Percentiles rank a stretch among this genome's conserved stretches.
Evolutionary conservation across 176 grass and related monocot species (phyloP).

Genomic region (Lolium rigidum): DNA sequence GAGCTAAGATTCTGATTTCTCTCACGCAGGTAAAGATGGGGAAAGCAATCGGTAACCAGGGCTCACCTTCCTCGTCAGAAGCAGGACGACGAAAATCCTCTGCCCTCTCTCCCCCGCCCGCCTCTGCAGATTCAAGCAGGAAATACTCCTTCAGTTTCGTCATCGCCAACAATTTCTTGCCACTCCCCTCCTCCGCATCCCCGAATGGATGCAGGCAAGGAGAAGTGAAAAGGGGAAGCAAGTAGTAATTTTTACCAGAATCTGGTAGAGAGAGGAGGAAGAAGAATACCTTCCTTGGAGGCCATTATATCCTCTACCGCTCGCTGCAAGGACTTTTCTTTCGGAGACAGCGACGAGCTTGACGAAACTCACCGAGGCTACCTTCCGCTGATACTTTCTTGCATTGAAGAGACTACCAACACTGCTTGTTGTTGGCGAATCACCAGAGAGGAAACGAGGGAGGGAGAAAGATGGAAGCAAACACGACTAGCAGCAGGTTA

Average conservation of each 20-base stretch:
- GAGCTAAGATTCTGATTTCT: neutral
- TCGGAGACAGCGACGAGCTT: constrained; percentile 9
- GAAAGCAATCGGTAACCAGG: neutral
- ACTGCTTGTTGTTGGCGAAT: constrained; percentile 2
- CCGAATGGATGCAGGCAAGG: neutral
- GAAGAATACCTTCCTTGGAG: constrained; percentile 69
- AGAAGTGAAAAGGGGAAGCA: neutral
- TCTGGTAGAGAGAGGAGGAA: neutral
- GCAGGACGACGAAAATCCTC: neutral
- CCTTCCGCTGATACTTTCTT: constrained; percentile 46
- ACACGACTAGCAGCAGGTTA: neutral
- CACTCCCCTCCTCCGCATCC: constrained; percentile 10
- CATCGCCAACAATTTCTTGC: constrained; percentile 28
- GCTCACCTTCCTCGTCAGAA: constrained; percentile 62
- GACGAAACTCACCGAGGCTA: constrained; percentile 40
- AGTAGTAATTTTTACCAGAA: constrained; percentile 27
- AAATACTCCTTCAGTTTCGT: constrained; percentile 67
- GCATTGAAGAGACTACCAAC: constrained; percentile 52
- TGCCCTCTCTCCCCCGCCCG: neutral
- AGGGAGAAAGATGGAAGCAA: neutral
- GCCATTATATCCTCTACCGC: constrained; percentile 57
- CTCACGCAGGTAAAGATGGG: constrained; percentile 8
- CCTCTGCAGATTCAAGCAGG: constrained; percentile 60
- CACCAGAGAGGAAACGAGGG: constrained; percentile 14
- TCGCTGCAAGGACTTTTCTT: constrained; percentile 32